Evolutionary conservation across 2,329 filamentous ascomycete genomes (phyloP).

Genomic region (Aureobasidium musti): DNA sequence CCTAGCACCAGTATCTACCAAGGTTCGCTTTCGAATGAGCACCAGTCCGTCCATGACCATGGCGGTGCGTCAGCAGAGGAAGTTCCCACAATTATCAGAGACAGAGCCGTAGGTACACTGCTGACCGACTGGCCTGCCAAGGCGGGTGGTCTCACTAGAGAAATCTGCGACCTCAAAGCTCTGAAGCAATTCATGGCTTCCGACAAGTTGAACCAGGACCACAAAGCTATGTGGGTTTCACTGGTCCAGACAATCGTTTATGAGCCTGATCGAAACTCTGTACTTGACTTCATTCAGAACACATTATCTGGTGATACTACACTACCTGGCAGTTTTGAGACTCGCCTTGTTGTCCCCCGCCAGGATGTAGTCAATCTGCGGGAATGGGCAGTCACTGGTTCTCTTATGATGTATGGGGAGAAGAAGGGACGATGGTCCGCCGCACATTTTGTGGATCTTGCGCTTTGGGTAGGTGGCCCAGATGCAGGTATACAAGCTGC

Average conservation of each 20-base stretch:
- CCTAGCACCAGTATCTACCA: not conserved
- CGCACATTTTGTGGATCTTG: not conserved
- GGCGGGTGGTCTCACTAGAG: not conserved
- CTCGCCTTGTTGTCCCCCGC: too few relatives aligned
- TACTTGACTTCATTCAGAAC: not conserved
- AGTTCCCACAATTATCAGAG: not conserved
- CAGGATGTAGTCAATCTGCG: too few relatives aligned
- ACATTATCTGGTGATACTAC: not conserved
- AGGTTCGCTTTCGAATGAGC: not conserved
- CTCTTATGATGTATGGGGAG: not conserved
- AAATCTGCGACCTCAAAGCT: not conserved
- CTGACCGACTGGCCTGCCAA: not conserved
- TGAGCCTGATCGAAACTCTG: not conserved
- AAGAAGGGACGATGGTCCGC: not conserved
- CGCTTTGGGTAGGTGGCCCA: not conserved
- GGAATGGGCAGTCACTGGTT: not conserved
- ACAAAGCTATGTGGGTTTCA: constrained; percentile 9
- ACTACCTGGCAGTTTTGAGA: not conserved
- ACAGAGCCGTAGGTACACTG: not conserved
- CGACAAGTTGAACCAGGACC: not conserved
- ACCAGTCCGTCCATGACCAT: not conserved
- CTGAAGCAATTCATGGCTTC: not conserved
- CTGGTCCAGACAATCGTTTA: not conserved
- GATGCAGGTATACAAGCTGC: not conserved
- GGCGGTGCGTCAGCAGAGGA: not conserved